These are phyloP conservation scores for Begonia loranthoides DNA, from an alignment of 306 rosid genomes.

Conservation along the genomic window DNA sequence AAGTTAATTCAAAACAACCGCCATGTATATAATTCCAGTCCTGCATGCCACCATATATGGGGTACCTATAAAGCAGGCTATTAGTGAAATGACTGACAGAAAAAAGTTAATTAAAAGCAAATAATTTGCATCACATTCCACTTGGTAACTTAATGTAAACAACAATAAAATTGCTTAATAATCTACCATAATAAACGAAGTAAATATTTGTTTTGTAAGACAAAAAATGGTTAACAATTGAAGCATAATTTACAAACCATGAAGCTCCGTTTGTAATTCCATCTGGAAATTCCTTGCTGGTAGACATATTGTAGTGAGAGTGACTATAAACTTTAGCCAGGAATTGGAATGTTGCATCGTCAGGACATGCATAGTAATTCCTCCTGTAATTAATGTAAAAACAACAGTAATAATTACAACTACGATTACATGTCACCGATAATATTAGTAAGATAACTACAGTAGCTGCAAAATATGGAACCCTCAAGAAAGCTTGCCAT, in stretches of 20 bases:
- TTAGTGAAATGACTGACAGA: constrained; percentile 15
- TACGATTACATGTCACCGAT: too few relatives aligned
- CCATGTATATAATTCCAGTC: constrained; percentile 88
- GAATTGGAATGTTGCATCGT: constrained; percentile 69
- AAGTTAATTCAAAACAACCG: constrained; percentile 82
- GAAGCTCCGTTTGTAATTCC: constrained; percentile 88
- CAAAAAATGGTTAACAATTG: constrained; percentile 1
- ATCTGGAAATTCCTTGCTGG: constrained; percentile 60
- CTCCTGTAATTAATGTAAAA: constrained; percentile 38
- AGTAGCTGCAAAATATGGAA: too few relatives aligned
- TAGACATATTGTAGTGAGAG: constrained; percentile 84
- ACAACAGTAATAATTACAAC: constrained; percentile 1
- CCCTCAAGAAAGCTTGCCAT: too few relatives aligned
- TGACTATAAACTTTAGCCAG: constrained; percentile 79
- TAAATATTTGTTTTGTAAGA: too few relatives aligned
- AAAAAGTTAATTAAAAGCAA: too few relatives aligned
- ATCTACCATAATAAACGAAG: too few relatives aligned
- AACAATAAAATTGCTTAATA: too few relatives aligned
- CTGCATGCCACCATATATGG: constrained; percentile 96
- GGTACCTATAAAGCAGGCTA: constrained; percentile 56
- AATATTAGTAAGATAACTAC: too few relatives aligned
- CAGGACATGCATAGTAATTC: constrained; percentile 70
- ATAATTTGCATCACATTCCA: too few relatives aligned
- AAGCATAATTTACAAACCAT: constrained; percentile 56
- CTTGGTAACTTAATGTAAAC: too few relatives aligned